Percentiles rank a stretch among this genome's conserved stretches.
Evolutionary conservation across 23 red algal genomes (phyloP).

Genomic region (Gracilaria caudata): DNA sequence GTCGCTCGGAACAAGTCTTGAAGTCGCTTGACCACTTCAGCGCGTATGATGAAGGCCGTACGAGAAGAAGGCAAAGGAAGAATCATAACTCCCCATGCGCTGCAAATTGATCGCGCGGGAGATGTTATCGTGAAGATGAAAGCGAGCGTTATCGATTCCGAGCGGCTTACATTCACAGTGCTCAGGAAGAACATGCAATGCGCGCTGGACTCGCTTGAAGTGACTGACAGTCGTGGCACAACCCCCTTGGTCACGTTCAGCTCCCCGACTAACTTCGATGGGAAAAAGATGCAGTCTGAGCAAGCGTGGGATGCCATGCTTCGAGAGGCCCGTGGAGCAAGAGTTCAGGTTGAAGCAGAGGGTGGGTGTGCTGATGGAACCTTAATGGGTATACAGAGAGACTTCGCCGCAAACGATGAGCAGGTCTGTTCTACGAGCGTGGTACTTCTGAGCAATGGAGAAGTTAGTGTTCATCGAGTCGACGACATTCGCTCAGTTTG

Average conservation of each 20-base stretch:
- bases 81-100: neutral
- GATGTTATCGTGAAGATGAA: neutral
- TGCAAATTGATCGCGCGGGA: neutral
- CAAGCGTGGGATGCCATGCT: neutral
- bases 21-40: no score
- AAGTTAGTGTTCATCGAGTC: neutral
- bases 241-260: neutral
- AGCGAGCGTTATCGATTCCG: neutral
- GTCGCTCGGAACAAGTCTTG: no score
- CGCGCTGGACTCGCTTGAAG: neutral
- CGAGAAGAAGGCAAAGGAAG: neutral
- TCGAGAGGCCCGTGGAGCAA: neutral
- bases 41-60: neutral
- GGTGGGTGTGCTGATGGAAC: neutral
- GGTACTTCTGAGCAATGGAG: neutral
- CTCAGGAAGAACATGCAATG: neutral
- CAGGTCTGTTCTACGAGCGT: neutral
- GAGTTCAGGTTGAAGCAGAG: neutral
- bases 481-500: neutral
- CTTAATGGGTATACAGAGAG: neutral
- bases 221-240: neutral
- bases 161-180: neutral
- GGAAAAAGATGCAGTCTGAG: neutral
- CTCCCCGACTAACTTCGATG: neutral
- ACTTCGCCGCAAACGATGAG: neutral